phyloP scores from a whole-genome alignment of 2,329 filamentous ascomycete genomes.

The Cladosporium sphaerospermum region DNA sequence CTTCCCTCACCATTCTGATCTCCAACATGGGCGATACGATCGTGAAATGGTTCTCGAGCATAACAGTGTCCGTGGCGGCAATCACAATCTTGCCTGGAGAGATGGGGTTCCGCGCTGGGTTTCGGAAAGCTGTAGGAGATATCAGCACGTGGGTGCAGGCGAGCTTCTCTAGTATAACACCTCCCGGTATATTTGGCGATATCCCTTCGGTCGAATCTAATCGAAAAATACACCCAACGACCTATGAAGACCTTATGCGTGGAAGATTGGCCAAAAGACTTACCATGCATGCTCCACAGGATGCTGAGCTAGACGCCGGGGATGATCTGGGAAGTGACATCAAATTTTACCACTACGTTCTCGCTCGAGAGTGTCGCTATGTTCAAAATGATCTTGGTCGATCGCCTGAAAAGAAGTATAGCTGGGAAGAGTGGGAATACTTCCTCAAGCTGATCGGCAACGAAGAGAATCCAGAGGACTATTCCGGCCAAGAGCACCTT shows the following conservation, averaged over 20 bases:
- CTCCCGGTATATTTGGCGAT: constrained; percentile 7
- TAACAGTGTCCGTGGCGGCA: constrained; percentile 51
- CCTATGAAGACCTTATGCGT: constrained; percentile 13
- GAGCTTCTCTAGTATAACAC: background rate
- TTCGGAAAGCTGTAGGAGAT: constrained; percentile 18
- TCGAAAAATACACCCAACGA: too few species aligned
- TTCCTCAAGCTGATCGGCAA: constrained; percentile 44
- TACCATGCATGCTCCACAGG: constrained; percentile 4
- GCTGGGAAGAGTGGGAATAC: constrained; percentile 42
- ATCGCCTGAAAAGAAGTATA: constrained; percentile 32
- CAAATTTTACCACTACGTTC: constrained; percentile 46
- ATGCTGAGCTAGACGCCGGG: constrained; percentile 22
- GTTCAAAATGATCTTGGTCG: constrained; percentile 38
- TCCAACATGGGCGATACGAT: constrained; percentile 51
- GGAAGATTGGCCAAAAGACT: constrained; percentile 22
- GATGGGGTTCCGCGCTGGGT: constrained; percentile 32
- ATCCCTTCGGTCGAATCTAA: background rate
- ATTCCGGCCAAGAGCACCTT: constrained; percentile 23
- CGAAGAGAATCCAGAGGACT: constrained; percentile 34
- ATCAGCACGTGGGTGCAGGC: background rate
- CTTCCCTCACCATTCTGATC: constrained; percentile 49
- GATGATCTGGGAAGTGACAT: constrained; percentile 42
- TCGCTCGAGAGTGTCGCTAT: constrained; percentile 39
- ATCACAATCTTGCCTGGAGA: constrained; percentile 50
- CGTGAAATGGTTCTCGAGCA: constrained; percentile 48